A percentile compares a stretch with the other conserved stretches of the same genome.
Conservation (phyloP, 768 basidiomycete genomes). For the Boletus sensibilis region DNA sequence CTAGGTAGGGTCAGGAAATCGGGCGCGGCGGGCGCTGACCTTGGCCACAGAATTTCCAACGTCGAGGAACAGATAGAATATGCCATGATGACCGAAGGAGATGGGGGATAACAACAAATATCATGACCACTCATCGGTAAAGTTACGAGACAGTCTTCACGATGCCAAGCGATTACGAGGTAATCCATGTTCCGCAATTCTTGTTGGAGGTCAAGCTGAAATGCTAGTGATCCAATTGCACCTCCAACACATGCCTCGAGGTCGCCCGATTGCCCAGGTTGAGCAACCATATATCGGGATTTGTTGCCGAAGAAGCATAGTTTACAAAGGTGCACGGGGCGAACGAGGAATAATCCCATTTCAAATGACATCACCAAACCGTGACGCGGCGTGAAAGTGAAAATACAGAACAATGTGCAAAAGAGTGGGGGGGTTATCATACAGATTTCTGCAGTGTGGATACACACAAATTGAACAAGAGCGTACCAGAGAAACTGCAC, state of each 20-base stretch:
- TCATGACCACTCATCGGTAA: background rate
- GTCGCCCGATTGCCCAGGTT: background rate
- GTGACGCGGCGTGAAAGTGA: too few relatives aligned
- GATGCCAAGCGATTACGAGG: background rate
- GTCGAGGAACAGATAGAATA: background rate
- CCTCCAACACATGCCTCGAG: background rate
- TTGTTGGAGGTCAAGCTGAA: background rate
- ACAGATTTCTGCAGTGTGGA: background rate
- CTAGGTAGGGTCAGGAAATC: too few relatives aligned
- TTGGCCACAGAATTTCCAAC: background rate
- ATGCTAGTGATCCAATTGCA: background rate
- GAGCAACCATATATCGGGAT: background rate
- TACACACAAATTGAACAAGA: background rate
- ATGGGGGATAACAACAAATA: background rate
- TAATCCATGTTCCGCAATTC: background rate
- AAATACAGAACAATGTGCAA: background rate
- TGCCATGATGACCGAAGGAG: background rate
- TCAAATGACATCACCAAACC: background rate
- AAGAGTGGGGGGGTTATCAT: background rate
- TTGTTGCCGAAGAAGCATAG: background rate
- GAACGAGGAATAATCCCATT: too few relatives aligned
- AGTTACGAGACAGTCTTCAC: background rate
- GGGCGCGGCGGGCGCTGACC: background rate
- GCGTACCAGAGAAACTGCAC: background rate
- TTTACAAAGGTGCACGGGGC: background rate